phyloP scores from a whole-genome alignment of 2,329 filamentous ascomycete genomes.

The Aphanoascus verrucosus region DNA sequence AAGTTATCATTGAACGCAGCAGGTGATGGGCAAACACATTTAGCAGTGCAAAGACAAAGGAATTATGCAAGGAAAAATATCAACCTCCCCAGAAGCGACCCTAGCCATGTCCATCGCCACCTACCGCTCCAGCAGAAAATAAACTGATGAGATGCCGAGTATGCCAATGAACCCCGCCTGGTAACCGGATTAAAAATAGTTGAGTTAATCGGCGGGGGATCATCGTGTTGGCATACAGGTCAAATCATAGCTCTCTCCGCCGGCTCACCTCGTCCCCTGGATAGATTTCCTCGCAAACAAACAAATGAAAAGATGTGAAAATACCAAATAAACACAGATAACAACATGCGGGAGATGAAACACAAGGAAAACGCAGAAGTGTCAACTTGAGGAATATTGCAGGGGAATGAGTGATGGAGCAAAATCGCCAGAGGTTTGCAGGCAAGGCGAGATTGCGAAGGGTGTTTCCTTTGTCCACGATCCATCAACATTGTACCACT shows the following conservation, averaged over 20 bases:
- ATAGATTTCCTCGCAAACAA: slow-evolving; percentile 9
- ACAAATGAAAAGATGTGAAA: background rate
- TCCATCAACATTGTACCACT: slow-evolving; percentile 9
- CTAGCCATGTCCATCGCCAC: slow-evolving; percentile 38
- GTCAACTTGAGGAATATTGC: slow-evolving; percentile 1
- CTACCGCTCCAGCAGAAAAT: slow-evolving; percentile 18
- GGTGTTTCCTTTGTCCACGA: background rate
- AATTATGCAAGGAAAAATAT: slow-evolving; percentile 19
- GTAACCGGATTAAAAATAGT: background rate
- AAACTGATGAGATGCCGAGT: background rate
- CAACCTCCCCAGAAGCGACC: slow-evolving; percentile 40
- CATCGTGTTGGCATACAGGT: background rate
- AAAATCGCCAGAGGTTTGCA: background rate
- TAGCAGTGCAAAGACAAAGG: slow-evolving; percentile 2
- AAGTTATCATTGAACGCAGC: background rate
- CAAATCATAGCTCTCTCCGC: background rate
- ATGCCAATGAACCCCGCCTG: slow-evolving; percentile 20
- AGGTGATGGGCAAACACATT: slow-evolving; percentile 4
- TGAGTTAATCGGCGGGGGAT: background rate
- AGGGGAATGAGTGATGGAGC: slow-evolving; percentile 3
- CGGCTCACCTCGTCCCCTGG: slow-evolving; percentile 1
- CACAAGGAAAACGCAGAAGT: background rate
- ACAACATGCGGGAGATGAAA: slow-evolving; percentile 1
- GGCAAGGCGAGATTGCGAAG: background rate
- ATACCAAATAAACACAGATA: background rate